phyloP scores from a whole-genome alignment of 208 protist species.

The Herpetomonas tarakana region DNA sequence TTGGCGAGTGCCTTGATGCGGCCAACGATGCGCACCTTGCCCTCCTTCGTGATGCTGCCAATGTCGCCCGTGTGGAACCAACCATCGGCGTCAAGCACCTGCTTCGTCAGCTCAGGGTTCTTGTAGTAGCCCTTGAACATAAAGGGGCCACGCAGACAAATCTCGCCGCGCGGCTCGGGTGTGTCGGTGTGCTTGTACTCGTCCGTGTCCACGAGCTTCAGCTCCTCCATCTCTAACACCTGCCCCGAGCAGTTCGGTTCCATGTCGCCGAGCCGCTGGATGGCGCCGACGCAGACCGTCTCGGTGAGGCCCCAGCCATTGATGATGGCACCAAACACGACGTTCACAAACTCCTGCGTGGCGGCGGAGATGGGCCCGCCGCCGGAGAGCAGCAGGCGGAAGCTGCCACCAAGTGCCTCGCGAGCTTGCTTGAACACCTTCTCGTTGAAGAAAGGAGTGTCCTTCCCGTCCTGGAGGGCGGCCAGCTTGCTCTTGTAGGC shows the following conservation, averaged over 20 bases:
- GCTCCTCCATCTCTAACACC: constrained; percentile 57
- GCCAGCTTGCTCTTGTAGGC: constrained; percentile 51
- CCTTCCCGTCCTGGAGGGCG: constrained; percentile 62
- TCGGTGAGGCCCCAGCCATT: constrained; percentile 90
- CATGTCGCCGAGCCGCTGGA: constrained; percentile 53
- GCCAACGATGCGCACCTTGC: constrained; percentile 61
- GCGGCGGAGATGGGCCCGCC: constrained; percentile 64
- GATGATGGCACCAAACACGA: constrained; percentile 63
- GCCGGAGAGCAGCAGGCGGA: constrained; percentile 58
- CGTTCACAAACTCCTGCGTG: constrained; percentile 85
- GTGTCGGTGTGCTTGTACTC: constrained; percentile 73
- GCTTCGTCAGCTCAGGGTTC: constrained; percentile 68
- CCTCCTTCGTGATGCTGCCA: constrained; percentile 33
- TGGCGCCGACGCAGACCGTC: constrained; percentile 58
- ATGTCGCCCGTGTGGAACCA: constrained; percentile 92
- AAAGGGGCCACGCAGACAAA: constrained; percentile 70
- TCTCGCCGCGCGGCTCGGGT: constrained; percentile 75
- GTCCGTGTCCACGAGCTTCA: constrained; percentile 89
- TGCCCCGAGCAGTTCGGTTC: constrained; percentile 49
- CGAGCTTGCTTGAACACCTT: constrained; percentile 61
- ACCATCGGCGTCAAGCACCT: constrained; percentile 67
- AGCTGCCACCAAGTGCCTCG: constrained; percentile 56
- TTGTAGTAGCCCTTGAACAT: constrained; percentile 90
- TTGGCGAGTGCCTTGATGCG: constrained; percentile 90
- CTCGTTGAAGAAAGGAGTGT: constrained; percentile 82